Evolutionary conservation across 169 alveolate genomes (phyloP), one percentile per base, ranked within the genome.

Genomic region (Cryptosporidium canis): DNA sequence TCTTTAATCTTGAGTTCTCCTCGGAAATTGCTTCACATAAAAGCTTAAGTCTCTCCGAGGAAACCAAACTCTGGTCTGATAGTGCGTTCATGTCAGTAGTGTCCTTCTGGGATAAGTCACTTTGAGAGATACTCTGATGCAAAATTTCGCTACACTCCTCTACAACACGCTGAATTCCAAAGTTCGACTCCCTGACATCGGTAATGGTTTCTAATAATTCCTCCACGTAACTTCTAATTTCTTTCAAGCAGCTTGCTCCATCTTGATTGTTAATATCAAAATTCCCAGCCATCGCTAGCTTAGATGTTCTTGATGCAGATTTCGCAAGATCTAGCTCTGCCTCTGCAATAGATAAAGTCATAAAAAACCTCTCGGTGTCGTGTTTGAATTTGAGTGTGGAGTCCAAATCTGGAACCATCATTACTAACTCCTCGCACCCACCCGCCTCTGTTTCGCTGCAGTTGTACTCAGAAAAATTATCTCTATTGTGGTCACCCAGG

Each of bases 301-400:
- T 66, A 3, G 77, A 16, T 35, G 68, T 61, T 61, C 68, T 35
- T 12, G 68, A 61, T 16, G 68, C 68, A 14, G 70, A 58, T 35
- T 58, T 77, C 8, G 72, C 87, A 1, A 77, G 41, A 58, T 53
- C 87, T 18, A 77, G 43, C 43, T 77, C 87, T 1, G 87, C 70
- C 27, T 77, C 87, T 41, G 87, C 87, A 16, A 77, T 77, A 3
- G 87, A 77, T 44, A 77, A 61, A 2, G 87, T 61, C 87, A 77
- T 77, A 77, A 56, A 77, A 44, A 77, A 77, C 58, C 72, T 77
- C 39, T 77, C 77, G 6, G 87, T 61, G 24, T 77, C 87, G 31
- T 77, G 87, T 39, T 58, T 77, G 37, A 77, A 58, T 41, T 77
- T 77, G n/a, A 77, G 51, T 3, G 77, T 77, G 11, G 87, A 77